Percentiles rank a stretch among this genome's conserved stretches.
These are phyloP conservation scores for Centrapalus pauciflorus DNA, from an alignment of 129 eudicot species.

Conservation along the genomic window DNA sequence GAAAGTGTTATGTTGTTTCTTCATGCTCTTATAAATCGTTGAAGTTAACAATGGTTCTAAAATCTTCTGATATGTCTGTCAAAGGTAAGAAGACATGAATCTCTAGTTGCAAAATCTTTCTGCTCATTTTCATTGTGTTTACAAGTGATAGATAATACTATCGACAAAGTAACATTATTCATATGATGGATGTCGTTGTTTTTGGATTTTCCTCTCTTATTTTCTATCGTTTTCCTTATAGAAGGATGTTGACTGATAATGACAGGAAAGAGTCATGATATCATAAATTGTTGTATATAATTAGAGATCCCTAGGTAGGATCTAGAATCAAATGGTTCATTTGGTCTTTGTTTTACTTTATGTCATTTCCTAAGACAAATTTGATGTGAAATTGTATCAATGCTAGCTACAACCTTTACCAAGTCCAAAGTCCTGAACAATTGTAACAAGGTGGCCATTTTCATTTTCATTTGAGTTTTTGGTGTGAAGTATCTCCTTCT, in stretches of 20 bases:
- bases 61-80: too few relatives aligned
- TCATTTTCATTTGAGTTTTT: too few relatives aligned
- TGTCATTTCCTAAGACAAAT: slow-evolving; percentile 3
- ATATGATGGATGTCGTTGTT: slow-evolving; percentile 15
- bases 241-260: slow-evolving; percentile 19
- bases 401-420: too few relatives aligned
- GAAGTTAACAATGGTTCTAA: too few relatives aligned
- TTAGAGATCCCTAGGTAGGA: slow-evolving; percentile 9
- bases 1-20: too few relatives aligned
- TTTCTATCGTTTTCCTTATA: neutral
- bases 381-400: neutral
- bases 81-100: too few relatives aligned
- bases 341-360: slow-evolving; percentile 12
- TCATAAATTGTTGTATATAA: neutral
- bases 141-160: neutral
- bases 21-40: too few relatives aligned
- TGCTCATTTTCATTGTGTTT: neutral
- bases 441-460: too few relatives aligned
- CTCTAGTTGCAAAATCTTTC: too few relatives aligned
- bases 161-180: neutral
- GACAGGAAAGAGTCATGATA: slow-evolving; percentile 1
- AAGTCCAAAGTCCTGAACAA: too few relatives aligned
- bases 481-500: too few relatives aligned
- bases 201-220: slow-evolving; percentile 13
- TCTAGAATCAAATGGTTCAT: neutral